A percentile compares a stretch with the other conserved stretches of the same genome.
phyloP scores from a whole-genome alignment of 495 filamentous ascomycete genomes.

The Lentithecium fluviatile region DNA sequence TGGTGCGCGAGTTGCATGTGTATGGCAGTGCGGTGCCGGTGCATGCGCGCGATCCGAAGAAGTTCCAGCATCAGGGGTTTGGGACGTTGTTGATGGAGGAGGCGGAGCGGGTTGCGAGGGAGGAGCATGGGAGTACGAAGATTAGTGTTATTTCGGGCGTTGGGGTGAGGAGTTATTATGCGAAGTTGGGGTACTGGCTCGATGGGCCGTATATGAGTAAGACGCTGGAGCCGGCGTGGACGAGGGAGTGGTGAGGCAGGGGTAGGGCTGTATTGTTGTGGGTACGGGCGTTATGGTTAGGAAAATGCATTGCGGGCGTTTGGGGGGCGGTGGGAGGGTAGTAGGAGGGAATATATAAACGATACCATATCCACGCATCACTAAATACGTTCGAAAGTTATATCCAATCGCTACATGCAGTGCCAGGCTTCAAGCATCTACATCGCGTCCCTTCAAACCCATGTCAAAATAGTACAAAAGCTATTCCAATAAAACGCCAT shows the following conservation, averaged over 20 bases:
- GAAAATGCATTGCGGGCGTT: neutral
- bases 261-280: neutral
- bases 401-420: neutral
- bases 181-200: slow-evolving; percentile 83
- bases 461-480: neutral
- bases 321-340: too few relatives aligned
- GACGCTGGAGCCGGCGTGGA: slow-evolving; percentile 30
- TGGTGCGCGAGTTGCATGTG: slow-evolving; percentile 93
- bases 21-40: slow-evolving; percentile 95
- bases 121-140: slow-evolving; percentile 90
- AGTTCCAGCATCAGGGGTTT: slow-evolving; percentile 98
- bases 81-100: slow-evolving; percentile 97
- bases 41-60: slow-evolving; percentile 86
- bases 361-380: neutral
- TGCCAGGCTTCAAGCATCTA: neutral
- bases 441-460: neutral
- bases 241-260: slow-evolving; percentile 10
- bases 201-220: slow-evolving; percentile 57
- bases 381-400: neutral
- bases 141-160: slow-evolving; percentile 95
- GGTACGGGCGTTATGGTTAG: neutral
- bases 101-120: slow-evolving; percentile 87
- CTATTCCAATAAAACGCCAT: neutral
- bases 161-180: slow-evolving; percentile 91
- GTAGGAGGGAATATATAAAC: too few relatives aligned